Base-by-base conservation (phyloP, 352 stramenopile species). In the Globisporangium cystogenes region DNA sequence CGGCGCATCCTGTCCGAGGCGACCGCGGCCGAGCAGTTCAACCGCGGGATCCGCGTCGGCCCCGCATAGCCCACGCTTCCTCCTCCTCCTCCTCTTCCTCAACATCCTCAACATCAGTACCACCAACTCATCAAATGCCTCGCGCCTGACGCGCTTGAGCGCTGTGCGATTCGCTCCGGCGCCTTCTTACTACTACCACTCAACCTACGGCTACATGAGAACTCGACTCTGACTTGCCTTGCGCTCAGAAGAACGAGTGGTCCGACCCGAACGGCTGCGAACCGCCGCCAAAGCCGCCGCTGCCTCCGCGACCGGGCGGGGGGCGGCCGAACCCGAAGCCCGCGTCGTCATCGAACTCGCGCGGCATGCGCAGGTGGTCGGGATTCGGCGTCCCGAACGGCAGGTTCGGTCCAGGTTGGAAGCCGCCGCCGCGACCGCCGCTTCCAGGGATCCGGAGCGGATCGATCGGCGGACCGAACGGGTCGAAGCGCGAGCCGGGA, bases 321-420 rank as follows among this genome's bases (percentile, higher is more conserved):
- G 55, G 67, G 39, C 62, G 62, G 37, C 62, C 59, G 46, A 86
- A 87, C 1, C 65, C 60, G 59, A 68, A 64, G 40, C 78, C 75
- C 63, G 84, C 66, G 21, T 78, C 65, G 14, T 52, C 47, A 21
- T 86, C 72, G 45, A 72, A 62, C 15, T 91, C 80, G 24, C 64
- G 60, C 26, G 83, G 83, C 76, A 93, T 92, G 11, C 78, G 81
- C 53, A 93, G 44, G 51, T 93, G 83, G 37, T 93, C 83, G 18
- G 83, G 83, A 18, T 83, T 86, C 20, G 81, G 79, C 11, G 78
- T 76, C 29, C 82, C 82, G 53, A 95, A 95, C 14, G 78, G 78
- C 48, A 78, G 64, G n/a, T 52, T 71, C 23, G 82, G 82, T 18
- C 66, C 68, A 31, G 71, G 74, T n/a, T 62, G 63, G 31, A 44